phyloP scores from a whole-genome alignment of 2,329 filamentous ascomycete species.

The Tolypocladium amazonense region DNA sequence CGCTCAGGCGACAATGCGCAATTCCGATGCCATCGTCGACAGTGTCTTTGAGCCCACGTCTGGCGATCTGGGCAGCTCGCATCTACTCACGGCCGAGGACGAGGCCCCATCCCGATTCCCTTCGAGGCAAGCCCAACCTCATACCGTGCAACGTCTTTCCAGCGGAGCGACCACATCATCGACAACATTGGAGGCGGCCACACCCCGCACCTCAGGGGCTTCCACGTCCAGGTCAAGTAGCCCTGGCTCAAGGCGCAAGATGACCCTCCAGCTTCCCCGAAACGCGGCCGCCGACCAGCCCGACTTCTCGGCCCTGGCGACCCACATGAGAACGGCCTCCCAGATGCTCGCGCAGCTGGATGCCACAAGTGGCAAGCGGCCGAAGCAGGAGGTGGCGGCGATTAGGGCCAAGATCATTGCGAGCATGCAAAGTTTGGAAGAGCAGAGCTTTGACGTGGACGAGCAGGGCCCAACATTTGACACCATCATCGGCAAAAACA shows the following conservation, averaged over 20 bases:
- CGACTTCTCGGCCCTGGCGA: slow-evolving; percentile 72
- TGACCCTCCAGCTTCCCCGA: slow-evolving; percentile 46
- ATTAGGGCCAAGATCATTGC: slow-evolving; percentile 82
- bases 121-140: slow-evolving; percentile 16
- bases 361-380: slow-evolving; percentile 68
- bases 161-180: slow-evolving; percentile 52
- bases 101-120: slow-evolving; percentile 22
- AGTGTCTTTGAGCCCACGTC: slow-evolving; percentile 77
- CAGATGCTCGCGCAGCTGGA: slow-evolving; percentile 82
- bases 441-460: slow-evolving; percentile 71
- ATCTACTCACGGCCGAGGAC: slow-evolving; percentile 51
- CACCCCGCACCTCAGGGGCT: slow-evolving; percentile 53
- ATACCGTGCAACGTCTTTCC: slow-evolving; percentile 42
- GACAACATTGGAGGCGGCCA: slow-evolving; percentile 48
- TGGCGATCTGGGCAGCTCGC: slow-evolving; percentile 67
- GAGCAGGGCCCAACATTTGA: slow-evolving; percentile 70
- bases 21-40: slow-evolving; percentile 41
- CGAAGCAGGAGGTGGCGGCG: slow-evolving; percentile 69
- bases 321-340: slow-evolving; percentile 78
- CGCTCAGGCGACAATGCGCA: slow-evolving; percentile 25
- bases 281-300: slow-evolving; percentile 55
- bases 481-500: slow-evolving; percentile 67
- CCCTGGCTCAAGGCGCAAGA: slow-evolving; percentile 48
- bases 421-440: slow-evolving; percentile 80
- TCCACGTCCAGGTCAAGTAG: slow-evolving; percentile 59